These are phyloP conservation scores for Bjerkandera adusta DNA, from an alignment of 1,284 basidiomycete genomes.

Conservation along the genomic window DNA sequence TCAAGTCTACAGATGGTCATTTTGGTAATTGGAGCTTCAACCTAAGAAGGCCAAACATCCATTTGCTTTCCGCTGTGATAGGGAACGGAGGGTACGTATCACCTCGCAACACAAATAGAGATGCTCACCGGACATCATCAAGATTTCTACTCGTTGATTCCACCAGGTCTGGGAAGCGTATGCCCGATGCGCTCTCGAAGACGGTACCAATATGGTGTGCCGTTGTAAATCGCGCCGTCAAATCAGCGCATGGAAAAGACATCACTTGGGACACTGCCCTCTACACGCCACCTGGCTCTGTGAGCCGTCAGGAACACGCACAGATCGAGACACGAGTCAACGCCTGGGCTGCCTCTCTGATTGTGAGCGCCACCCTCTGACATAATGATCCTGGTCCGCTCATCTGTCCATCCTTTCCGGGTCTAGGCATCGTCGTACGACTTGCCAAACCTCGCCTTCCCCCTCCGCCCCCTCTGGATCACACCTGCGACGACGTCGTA, in stretches of 20 bases:
- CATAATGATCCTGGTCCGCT: neutral
- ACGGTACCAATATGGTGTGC: slow-evolving; percentile 97
- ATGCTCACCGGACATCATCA: neutral
- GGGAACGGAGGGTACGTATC: slow-evolving; percentile 55
- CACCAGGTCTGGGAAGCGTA: slow-evolving; percentile 89
- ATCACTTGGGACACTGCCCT: slow-evolving; percentile 50
- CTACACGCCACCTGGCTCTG: slow-evolving; percentile 63
- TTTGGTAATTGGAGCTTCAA: slow-evolving; percentile 87
- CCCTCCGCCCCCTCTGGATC: slow-evolving; percentile 69
- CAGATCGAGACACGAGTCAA: slow-evolving; percentile 68
- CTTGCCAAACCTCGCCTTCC: slow-evolving; percentile 44
- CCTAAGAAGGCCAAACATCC: slow-evolving; percentile 83
- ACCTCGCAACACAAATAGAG: neutral
- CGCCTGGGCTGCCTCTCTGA: slow-evolving; percentile 63
- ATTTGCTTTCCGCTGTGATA: slow-evolving; percentile 64
- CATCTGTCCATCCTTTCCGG: too few species aligned
- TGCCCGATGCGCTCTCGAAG: slow-evolving; percentile 94
- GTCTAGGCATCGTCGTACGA: slow-evolving; percentile 50
- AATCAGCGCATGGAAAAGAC: slow-evolving; percentile 17
- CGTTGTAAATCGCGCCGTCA: slow-evolving; percentile 79
- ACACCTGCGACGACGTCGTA: slow-evolving; percentile 51
- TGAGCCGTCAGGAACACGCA: slow-evolving; percentile 69
- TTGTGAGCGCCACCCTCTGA: slow-evolving; percentile 37
- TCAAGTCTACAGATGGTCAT: slow-evolving; percentile 98
- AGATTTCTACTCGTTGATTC: slow-evolving; percentile 92